Evolutionary conservation across 495 filamentous ascomycete species (phyloP), one percentile per base, ranked within the genome.

Genomic region (Penicillium macrosclerotiorum): DNA sequence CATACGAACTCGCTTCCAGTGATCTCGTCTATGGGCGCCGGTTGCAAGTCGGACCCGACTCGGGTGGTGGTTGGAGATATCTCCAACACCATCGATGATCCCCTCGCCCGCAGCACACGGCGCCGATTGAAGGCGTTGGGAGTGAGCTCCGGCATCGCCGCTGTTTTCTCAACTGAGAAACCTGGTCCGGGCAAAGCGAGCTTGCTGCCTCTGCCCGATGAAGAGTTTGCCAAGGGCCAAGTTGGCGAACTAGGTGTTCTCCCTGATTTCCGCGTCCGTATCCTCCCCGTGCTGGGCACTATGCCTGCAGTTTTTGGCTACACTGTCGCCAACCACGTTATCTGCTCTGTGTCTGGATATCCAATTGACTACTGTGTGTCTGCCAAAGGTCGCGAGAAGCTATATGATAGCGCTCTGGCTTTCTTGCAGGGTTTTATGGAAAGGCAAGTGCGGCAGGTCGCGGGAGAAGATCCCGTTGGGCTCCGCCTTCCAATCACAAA

Each of bases 261-360:
- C 8, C 88, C 90, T 1, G 90, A 96, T 60, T 99, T 99, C 69
- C 77, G 93, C 6, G 87, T 94, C 13, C 82, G 93, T 17, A 97
- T 99, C 44, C 68, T 99, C 32, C 93, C 93, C 0, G 93, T 99
- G 0, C 67, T 99, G 13, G 93, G 93, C 3, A 97, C 93, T 0
- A 96, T 99, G 90, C 93, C 93, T 1, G 91, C 92, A 2, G 80
- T 96, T 0, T 99, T 99, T 69, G 93, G 93, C 11, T 88, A 94
- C 45, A 84, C 83, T 1, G 77, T 85, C 19, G 93, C 93, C 1
- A 99, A 96, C 61, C 88, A 96, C 53, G 81, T 97, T 27, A 89
- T 97, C 46, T 77, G 93, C 50, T 81, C 84, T 30, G 78, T 96
- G n/a, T 75, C 89, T 1, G 85, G 81, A 18, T 97, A 97, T 58